Evolutionary conservation across 2,329 filamentous ascomycete genomes (phyloP), one percentile per base, ranked within the genome.

Genomic region (Talaromyces amestolkiae): DNA sequence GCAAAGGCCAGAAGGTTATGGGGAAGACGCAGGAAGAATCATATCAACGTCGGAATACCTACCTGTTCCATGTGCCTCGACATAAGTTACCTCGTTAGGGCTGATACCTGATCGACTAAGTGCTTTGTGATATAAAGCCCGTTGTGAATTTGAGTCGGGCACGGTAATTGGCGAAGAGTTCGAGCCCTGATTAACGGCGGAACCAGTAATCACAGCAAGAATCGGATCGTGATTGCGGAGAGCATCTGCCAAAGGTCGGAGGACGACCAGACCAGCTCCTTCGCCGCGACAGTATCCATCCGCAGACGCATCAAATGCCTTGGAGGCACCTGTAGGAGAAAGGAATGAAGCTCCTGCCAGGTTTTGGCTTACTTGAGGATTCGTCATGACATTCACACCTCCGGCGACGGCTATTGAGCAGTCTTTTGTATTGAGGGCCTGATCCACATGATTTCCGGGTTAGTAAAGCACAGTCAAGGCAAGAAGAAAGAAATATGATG

Each of bases 261-360:
- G 65, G 0, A 87, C 72, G 0, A 87, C 67, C 0, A 77, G 72
- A 0, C 78, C 79, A 15, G 84, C 72, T 2, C 83, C 84, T 61
- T 87, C 85, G 7, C 81, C 83, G 1, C 83, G 78, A 31, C 77
- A 83, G 70, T 79, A 85, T 3, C 83, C 84, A 68, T 84, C 72
- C 0, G 80, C 84, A 1, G 67, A 69, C 0, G 68, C 70, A 69
- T 80, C 78, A 74, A 77, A 83, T 73, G 79, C 83, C 58, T 80
- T 81, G 13, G 82, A 86, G 41, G 81, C 78, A 1, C 84, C 84
- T 0, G 81, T 80, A 27, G 85, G 81, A 1, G 76, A 81, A 0
- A 84, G 83, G 84, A 24, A 87, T 79, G 54, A 85, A 72, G 71
- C 81, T 68, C n/a, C 73, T 63, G 22, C 76, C 74, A 58, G 72